Conservation (phyloP, 2,329 filamentous ascomycete species). For the Aspergillus intermedius region DNA sequence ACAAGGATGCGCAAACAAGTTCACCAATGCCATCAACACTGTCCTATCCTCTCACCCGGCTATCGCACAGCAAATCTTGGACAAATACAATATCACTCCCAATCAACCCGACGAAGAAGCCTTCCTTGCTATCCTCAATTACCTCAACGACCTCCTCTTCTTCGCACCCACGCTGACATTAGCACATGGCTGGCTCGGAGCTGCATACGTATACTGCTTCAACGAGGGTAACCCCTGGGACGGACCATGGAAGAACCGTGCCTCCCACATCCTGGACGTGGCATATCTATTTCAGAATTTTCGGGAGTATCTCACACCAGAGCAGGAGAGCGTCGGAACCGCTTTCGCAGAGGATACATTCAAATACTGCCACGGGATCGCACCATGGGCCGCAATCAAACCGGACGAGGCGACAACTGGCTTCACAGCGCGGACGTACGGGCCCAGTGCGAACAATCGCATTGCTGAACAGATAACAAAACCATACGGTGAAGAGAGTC, state of each 20-base stretch:
- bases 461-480: slow-evolving; percentile 5
- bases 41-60: slow-evolving; percentile 17
- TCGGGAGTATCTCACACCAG: slow-evolving; percentile 30
- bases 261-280: slow-evolving; percentile 42
- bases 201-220: slow-evolving; percentile 39
- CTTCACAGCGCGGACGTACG: slow-evolving; percentile 22
- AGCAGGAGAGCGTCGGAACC: slow-evolving; percentile 25
- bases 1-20: slow-evolving; percentile 15
- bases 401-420: slow-evolving; percentile 9
- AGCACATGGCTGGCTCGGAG: slow-evolving; percentile 31
- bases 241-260: slow-evolving; percentile 34
- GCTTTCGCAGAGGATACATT: slow-evolving; percentile 35
- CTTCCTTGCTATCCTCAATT: slow-evolving; percentile 36
- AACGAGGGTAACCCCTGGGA: slow-evolving; percentile 45
- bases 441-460: slow-evolving; percentile 13
- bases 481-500: slow-evolving; percentile 17
- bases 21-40: slow-evolving; percentile 15
- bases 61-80: slow-evolving; percentile 23
- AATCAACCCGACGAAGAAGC: slow-evolving; percentile 37
- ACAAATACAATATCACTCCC: slow-evolving; percentile 35
- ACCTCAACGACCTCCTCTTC: slow-evolving; percentile 43
- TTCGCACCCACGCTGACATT: slow-evolving; percentile 39
- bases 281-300: slow-evolving; percentile 44
- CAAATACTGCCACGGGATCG: slow-evolving; percentile 33
- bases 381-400: slow-evolving; percentile 24